Base-by-base conservation (phyloP, 192 early-diverging fungal species). In the Backusella westeae region DNA sequence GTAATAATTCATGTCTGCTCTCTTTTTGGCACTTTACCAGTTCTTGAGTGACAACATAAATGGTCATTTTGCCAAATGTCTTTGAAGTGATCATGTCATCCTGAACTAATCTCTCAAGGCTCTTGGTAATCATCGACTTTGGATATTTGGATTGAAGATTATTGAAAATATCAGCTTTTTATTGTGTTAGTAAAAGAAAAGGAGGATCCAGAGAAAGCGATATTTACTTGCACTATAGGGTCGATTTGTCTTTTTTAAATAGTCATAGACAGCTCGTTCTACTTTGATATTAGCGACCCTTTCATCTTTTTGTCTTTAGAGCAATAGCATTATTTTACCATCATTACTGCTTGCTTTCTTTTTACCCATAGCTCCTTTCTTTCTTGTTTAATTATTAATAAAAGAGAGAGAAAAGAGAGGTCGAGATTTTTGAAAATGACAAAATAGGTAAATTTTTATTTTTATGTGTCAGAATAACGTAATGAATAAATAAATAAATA, bases 141-240 rank as follows among this genome's bases (percentile, higher is more conserved):
- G 74, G 32, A 34, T 75, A 67, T 42, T 75, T 75, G 19, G 36
- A 34, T 21, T 75, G 74, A 34, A 75, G 26, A 34, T 75, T 75
- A 21, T 75, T 75, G 17, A 75, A 75, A 3, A 75, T 67, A 68
- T 75, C 74, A 34, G 59, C 74, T 75, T 38, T 21, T 23, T 38
- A 9, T 9, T 39, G 38, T 23, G 34, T 21, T 69, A 21, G 34
- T 21, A 67, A 0, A 12, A 63, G 12, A 12, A 26, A 26, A 59
- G 4, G 23, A 41, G 4, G 38, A 26, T 71, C 26, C 35, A 35
- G 9, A 7, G 12, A 17, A 0, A 21, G 32, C 29, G 12, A 56
- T 15, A 12, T 32, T 74, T 67, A 75, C 74, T 75, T 34, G 65
- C 42, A 67, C 74, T 75, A 34, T 75, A 75, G n/a, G 74, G 74